phyloP scores from a whole-genome alignment of 169 alveolate species.

The Cryptosporidium tyzzeri region DNA sequence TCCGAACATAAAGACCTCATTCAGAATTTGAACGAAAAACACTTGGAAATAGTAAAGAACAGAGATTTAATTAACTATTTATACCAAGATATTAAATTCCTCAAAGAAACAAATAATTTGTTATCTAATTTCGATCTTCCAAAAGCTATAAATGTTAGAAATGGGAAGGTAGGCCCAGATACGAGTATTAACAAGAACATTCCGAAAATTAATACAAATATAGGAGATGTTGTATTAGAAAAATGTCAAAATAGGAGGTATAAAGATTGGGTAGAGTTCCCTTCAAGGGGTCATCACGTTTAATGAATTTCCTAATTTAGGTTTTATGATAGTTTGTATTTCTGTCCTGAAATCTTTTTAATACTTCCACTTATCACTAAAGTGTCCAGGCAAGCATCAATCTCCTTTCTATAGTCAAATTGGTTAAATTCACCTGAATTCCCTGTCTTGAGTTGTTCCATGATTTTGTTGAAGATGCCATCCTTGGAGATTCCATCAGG shows the following conservation, averaged over 20 bases:
- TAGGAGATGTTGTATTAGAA: background rate
- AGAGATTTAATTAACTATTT: constrained; percentile 16
- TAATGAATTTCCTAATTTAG: background rate
- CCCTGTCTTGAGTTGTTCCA: constrained; percentile 1
- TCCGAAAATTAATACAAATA: background rate
- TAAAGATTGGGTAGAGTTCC: constrained; percentile 52
- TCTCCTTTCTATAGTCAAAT: constrained; percentile 39
- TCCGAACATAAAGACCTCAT: constrained; percentile 38
- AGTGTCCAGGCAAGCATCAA: constrained; percentile 41
- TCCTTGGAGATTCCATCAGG: constrained; percentile 51
- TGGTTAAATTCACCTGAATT: background rate
- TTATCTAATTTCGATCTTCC: constrained; percentile 1
- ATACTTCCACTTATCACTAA: constrained; percentile 47
- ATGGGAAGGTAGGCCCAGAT: background rate
- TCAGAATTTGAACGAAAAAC: background rate
- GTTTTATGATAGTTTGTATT: constrained; percentile 32
- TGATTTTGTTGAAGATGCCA: constrained; percentile 6
- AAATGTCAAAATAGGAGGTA: constrained; percentile 5
- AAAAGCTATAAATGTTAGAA: background rate
- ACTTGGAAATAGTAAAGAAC: background rate
- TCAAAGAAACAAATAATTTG: constrained; percentile 42
- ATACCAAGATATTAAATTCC: constrained; percentile 39
- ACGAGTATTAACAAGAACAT: background rate
- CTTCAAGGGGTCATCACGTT: constrained; percentile 13
- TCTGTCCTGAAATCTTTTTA: constrained; percentile 57